phyloP scores from a whole-genome alignment of 1,139 yeast genomes.

The Debaryomyces nepalensis region DNA sequence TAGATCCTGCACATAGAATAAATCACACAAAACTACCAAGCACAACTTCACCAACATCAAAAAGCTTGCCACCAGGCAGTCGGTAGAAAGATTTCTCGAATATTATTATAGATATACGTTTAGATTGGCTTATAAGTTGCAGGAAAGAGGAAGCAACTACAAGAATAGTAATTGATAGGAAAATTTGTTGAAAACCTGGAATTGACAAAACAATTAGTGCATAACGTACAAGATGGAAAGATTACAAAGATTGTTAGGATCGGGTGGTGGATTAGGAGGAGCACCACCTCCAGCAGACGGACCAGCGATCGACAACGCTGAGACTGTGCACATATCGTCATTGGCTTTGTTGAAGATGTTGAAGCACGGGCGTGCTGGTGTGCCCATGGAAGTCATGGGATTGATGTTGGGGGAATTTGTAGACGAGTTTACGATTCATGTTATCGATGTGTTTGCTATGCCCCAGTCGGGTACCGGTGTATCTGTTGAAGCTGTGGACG shows the following conservation, averaged over 20 bases:
- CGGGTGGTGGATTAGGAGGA: conserved; percentile 62
- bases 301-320: conserved; percentile 91
- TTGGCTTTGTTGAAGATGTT: conserved; percentile 94
- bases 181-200: background rate
- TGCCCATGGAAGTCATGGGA: conserved; percentile 99
- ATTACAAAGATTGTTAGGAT: conserved; percentile 72
- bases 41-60: conserved; percentile 8
- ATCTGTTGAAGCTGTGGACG: conserved; percentile 98
- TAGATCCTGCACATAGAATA: conserved; percentile 6
- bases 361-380: conserved; percentile 98
- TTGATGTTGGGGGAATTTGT: conserved; percentile 98
- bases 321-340: conserved; percentile 94
- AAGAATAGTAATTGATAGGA: conserved; percentile 6
- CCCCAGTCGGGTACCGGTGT: conserved; percentile 99
- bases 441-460: conserved; percentile 98
- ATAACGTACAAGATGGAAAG: conserved; percentile 58
- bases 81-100: conserved; percentile 1
- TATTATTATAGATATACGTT: conserved; percentile 5
- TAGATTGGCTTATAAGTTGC: conserved; percentile 2
- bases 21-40: conserved; percentile 8
- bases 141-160: background rate
- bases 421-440: conserved; percentile 96
- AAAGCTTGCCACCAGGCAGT: conserved; percentile 8
- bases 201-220: background rate
- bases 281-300: conserved; percentile 63